Base-by-base conservation (phyloP, 1,284 basidiomycete species). In the Heterobasidion annosum region DNA sequence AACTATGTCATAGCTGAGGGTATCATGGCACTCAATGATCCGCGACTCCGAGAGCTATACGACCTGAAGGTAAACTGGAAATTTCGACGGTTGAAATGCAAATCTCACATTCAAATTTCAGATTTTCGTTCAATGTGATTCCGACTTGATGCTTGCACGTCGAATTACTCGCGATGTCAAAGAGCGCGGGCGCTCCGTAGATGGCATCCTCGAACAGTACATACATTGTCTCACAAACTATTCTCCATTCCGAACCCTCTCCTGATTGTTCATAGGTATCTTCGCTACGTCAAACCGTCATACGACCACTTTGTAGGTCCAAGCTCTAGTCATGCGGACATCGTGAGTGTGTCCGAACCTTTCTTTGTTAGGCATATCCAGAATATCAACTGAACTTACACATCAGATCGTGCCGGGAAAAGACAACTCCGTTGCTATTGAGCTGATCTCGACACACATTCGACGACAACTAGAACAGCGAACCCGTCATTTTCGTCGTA, bases 301-400 rank as follows among this genome's bases (percentile, higher is more conserved):
- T 97, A 90, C 63, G 96, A 99, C 68, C 91, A 93, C 66, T 97
- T 95, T 61, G 93, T 99, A n/a, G 81, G 83, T 48, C 94, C 94
- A 0, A 91, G 91, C 1, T 82, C 92, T 12, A 79, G 85, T 43
- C 79, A 88, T 66, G 94, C 95, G 3, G 93, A 98, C 64, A 91
- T 96, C 50, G 91, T 93, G 60, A 64, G 83, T 65, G 8, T 52
- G 18, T 7, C 47, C 16, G 19, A 25, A 16, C 37, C 51, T 37
- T 34, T 32, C 8, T 47, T 32, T 19, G 10, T 47, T 25, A 9
- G 3, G 45, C 25, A 12, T 16, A 3, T 9, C 18, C 6, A 8
- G 7, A 47, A 13, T 10, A 10, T 13, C 10, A 13, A 16, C 10
- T 47, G 6, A 25, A 12, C 35, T 15, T 34, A 32, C 10, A 43